phyloP scores from a whole-genome alignment of 2,329 filamentous ascomycete genomes.

The Colletotrichum sansevieriae region DNA sequence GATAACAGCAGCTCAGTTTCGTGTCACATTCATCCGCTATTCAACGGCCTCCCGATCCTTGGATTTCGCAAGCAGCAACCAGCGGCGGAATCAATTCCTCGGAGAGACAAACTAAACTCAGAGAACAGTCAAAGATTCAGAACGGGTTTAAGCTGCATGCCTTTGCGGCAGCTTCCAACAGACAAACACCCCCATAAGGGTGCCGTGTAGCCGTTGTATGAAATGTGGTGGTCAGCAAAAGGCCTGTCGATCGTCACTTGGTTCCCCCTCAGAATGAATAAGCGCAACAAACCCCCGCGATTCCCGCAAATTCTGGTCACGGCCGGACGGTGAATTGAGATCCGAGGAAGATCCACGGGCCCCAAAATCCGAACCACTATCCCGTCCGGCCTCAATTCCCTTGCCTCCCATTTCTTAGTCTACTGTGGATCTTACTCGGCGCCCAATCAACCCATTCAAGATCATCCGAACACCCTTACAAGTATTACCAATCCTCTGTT shows the following conservation, averaged over 20 bases:
- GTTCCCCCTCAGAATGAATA: too few species aligned
- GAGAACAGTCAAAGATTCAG: neutral
- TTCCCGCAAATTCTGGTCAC: too few species aligned
- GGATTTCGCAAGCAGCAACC: neutral
- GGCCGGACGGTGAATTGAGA: slow-evolving; percentile 1
- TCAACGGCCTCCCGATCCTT: too few species aligned
- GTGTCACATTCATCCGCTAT: too few species aligned
- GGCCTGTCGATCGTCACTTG: neutral
- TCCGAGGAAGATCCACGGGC: slow-evolving; percentile 29
- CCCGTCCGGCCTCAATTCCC: neutral
- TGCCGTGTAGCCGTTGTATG: slow-evolving; percentile 4
- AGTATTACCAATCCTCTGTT: too few species aligned
- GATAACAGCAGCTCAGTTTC: too few species aligned
- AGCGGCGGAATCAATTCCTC: slow-evolving; percentile 6
- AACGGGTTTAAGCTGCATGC: slow-evolving; percentile 2
- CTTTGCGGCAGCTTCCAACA: neutral
- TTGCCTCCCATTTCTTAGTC: neutral
- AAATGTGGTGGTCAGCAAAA: slow-evolving; percentile 4
- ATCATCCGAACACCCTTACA: too few species aligned
- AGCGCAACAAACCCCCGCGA: too few species aligned
- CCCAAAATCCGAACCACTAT: neutral
- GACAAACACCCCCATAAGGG: neutral
- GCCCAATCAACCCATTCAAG: too few species aligned
- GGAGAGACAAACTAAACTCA: neutral
- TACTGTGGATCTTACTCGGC: too few species aligned